Evolutionary conservation across 1,139 yeast genomes (phyloP).

Genomic region (Saccharomyces hybrid): DNA sequence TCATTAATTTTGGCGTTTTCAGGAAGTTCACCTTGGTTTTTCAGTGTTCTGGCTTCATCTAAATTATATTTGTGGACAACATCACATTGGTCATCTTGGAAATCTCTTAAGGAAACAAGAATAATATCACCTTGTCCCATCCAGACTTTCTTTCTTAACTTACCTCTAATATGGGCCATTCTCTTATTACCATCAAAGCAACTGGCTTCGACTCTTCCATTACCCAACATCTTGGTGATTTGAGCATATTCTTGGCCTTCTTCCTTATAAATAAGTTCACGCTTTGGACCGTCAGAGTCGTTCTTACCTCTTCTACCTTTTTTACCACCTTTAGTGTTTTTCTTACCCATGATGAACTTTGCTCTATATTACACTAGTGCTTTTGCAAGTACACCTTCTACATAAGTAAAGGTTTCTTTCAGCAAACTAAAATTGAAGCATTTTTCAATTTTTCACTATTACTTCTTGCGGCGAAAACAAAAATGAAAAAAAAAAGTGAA

Average conservation of each 20-base stretch:
- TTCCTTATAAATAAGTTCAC: constrained; percentile 85
- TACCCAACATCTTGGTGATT: constrained; percentile 96
- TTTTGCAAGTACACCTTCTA: neutral
- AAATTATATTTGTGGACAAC: constrained; percentile 94
- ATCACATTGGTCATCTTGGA: constrained; percentile 97
- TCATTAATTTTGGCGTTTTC: constrained; percentile 95
- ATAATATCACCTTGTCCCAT: constrained; percentile 98
- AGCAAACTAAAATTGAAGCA: neutral
- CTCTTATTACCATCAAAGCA: constrained; percentile 93
- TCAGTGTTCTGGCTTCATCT: constrained; percentile 96
- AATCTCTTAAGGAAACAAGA: constrained; percentile 90
- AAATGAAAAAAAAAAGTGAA: neutral
- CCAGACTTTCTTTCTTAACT: constrained; percentile 99
- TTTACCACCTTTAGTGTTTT: constrained; percentile 39
- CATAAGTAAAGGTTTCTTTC: neutral
- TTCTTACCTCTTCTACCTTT: constrained; percentile 99
- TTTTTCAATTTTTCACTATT: neutral
- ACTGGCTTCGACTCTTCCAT: constrained; percentile 89
- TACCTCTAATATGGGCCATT: constrained; percentile 97
- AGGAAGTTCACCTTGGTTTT: constrained; percentile 93
- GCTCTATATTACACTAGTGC: neutral
- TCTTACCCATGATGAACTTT: constrained; percentile 29
- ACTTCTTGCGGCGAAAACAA: neutral
- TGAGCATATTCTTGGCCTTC: constrained; percentile 99
- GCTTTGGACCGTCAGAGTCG: constrained; percentile 82